Conservation (phyloP, 176 grass and related monocot genomes). For the Panicum miliaceum region DNA sequence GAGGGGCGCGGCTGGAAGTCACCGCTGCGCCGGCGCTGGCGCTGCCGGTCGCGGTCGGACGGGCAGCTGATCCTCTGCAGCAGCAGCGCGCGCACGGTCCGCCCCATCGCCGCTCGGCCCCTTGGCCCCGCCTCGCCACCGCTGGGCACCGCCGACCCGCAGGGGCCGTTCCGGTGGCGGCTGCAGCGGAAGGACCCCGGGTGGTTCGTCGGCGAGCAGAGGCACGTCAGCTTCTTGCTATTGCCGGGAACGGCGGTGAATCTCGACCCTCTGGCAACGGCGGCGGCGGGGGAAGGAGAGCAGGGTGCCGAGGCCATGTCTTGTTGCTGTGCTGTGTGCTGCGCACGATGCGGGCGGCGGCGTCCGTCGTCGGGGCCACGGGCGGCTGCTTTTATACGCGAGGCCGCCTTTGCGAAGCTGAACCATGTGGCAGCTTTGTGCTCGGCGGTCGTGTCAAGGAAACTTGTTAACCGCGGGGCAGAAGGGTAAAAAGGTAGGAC, state of each 20-base stretch:
- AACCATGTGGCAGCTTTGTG: neutral
- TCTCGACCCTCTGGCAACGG: neutral
- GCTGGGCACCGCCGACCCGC: neutral
- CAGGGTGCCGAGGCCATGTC: constrained; percentile 45
- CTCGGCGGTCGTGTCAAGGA: neutral
- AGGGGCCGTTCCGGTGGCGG: constrained; percentile 60
- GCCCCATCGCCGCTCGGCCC: constrained; percentile 28
- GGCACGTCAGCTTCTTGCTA: constrained; percentile 45
- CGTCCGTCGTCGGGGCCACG: neutral
- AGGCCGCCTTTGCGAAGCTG: neutral
- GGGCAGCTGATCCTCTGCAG: constrained; percentile 53
- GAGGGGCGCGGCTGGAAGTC: constrained; percentile 71
- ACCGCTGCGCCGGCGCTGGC: constrained; percentile 36
- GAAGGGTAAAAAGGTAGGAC: neutral
- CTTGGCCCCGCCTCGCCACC: neutral
- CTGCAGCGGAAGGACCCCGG: constrained; percentile 86
- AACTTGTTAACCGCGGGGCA: neutral
- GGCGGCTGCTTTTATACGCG: constrained; percentile 34
- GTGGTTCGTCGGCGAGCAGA: constrained; percentile 80
- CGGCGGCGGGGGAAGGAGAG: neutral
- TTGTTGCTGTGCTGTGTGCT: neutral
- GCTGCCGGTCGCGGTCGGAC: constrained; percentile 51
- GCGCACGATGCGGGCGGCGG: neutral
- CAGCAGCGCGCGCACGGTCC: constrained; percentile 60
- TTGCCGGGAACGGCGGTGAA: neutral